Conservation (phyloP, 495 filamentous ascomycete genomes). For the Penicillium bovifimosum region DNA sequence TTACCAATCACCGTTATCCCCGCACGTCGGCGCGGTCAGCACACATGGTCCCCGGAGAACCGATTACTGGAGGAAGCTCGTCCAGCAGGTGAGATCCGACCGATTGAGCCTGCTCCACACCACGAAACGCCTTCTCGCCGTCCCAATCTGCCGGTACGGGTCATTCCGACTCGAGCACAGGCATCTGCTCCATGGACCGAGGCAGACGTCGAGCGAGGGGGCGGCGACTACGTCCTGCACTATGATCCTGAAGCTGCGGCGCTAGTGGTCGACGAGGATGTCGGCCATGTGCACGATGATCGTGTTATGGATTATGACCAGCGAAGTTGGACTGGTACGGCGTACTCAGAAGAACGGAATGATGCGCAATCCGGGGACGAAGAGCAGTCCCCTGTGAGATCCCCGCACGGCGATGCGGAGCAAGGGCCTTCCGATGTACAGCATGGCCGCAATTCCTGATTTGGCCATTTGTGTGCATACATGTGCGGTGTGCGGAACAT, state of each 20-base stretch:
- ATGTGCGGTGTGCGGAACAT: too few relatives aligned
- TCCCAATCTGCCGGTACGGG: slow-evolving; percentile 27
- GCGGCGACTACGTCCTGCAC: slow-evolving; percentile 30
- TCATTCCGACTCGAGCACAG: slow-evolving; percentile 37
- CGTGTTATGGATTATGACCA: slow-evolving; percentile 7
- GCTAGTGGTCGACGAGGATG: slow-evolving; percentile 34
- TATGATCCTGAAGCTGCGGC: slow-evolving; percentile 45
- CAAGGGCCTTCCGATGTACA: neutral
- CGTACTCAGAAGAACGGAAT: slow-evolving; percentile 11
- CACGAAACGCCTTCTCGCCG: slow-evolving; percentile 1
- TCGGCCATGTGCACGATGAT: slow-evolving; percentile 3
- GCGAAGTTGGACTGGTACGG: slow-evolving; percentile 20
- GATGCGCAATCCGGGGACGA: neutral
- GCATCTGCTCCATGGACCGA: slow-evolving; percentile 38
- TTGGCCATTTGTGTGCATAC: too few relatives aligned
- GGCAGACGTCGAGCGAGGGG: slow-evolving; percentile 26
- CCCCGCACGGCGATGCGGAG: neutral
- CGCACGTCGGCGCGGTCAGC: slow-evolving; percentile 51
- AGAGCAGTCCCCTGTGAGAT: neutral
- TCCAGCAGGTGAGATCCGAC: neutral
- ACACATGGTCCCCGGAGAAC: slow-evolving; percentile 40
- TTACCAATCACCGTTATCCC: slow-evolving; percentile 65
- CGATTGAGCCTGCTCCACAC: neutral
- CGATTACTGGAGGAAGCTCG: slow-evolving; percentile 9
- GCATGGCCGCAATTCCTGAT: neutral